Evolutionary conservation across 164 flowering plant species (phyloP).

Genomic region (Protea cynaroides): DNA sequence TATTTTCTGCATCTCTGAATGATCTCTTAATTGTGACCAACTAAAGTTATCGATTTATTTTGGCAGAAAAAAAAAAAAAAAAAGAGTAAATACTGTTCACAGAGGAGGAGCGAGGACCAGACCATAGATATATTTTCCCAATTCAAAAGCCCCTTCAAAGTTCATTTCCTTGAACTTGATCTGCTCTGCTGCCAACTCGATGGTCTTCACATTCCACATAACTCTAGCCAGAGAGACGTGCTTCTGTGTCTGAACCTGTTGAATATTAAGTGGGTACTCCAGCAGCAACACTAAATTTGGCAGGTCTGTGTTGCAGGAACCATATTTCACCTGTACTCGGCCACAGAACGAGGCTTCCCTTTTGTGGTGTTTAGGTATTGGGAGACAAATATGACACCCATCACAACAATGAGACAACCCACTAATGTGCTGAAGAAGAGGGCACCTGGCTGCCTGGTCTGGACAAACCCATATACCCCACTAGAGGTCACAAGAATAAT

Average conservation of each 20-base stretch:
- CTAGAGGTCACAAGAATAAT: slow-evolving; percentile 72
- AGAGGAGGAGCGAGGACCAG: no score
- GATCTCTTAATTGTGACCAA: no score
- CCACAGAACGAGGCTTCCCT: slow-evolving; percentile 72
- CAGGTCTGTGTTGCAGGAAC: not conserved
- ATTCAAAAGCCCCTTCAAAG: no score
- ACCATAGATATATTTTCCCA: no score
- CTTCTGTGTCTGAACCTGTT: not conserved
- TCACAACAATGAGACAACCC: slow-evolving; percentile 88
- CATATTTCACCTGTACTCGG: slow-evolving; percentile 26
- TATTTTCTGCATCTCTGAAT: no score
- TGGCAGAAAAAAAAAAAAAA: no score
- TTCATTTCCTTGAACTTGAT: no score
- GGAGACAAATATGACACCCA: slow-evolving; percentile 84
- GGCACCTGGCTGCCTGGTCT: slow-evolving; percentile 96
- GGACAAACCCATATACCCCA: slow-evolving; percentile 93
- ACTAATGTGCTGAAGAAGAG: slow-evolving; percentile 95
- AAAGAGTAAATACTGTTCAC: no score
- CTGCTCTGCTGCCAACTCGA: no score
- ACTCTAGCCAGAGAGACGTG: not conserved
- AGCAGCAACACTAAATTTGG: not conserved
- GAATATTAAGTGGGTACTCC: not conserved
- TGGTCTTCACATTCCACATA: no score
- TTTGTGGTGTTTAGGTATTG: slow-evolving; percentile 76
- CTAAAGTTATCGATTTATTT: no score